Evolutionary conservation across 192 early-diverging fungal species (phyloP), one percentile per base, ranked within the genome.

Genomic region (Coemansia sp.): DNA sequence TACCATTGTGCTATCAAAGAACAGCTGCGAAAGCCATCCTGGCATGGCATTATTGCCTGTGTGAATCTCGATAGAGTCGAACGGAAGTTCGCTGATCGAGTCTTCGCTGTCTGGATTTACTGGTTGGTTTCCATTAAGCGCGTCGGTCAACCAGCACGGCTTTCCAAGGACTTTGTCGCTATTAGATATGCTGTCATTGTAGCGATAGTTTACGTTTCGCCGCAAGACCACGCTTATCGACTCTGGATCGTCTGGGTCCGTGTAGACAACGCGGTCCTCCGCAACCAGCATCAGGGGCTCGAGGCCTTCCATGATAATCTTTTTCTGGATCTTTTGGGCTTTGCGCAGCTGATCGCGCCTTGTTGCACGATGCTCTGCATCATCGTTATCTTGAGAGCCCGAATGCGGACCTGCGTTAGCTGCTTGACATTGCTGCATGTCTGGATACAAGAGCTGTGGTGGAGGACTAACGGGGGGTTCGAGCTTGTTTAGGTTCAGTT

Each of bases 401-500:
- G n/a, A 30, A 15, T n/a, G 15, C 30, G 27, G 7, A 25, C 25
- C 22, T 25, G 3, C 23, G 45, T 15, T 7, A 1, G 3, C 14
- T 10, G 9, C 23, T 48, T 48, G 45, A 48, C 23, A 48, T 15
- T 48, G 20, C 23, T 15, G 45, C 14, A 25, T 48, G 25, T 48
- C 45, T 9, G 45, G 45, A 36, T 47, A 33, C 25, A 55, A 6
- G 8, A 58, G 29, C 50, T 54, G 65, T 14, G 58, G 19, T 23
- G 36, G 50, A 23, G 60, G 25, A 17, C n/a, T 11, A 6, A 20
- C 23, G 15, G 19, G 47, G 14, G 68, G 15, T 17, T 17, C 30
- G 1, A 79, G 66, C 38, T 61, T 73, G 58, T 61, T 68, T 42
- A 79, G 59, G 10, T 79, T 79, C 20, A 79, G 59, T 42, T 79